phyloP scores from a whole-genome alignment of 2,329 filamentous ascomycete genomes.

The Nemania abortiva region DNA sequence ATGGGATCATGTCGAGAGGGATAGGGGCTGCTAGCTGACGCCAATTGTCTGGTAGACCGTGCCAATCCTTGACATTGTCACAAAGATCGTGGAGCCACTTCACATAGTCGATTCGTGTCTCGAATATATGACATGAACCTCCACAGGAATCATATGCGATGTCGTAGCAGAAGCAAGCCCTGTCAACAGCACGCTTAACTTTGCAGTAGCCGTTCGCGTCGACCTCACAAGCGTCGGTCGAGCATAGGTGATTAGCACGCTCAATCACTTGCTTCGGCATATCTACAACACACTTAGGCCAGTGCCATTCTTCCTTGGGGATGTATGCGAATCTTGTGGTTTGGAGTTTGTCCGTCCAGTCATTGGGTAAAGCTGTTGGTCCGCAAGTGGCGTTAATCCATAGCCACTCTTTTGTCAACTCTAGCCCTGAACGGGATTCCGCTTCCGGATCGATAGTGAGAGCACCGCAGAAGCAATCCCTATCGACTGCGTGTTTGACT shows the following conservation, averaged over 20 bases:
- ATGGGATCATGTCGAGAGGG: conserved; percentile 18
- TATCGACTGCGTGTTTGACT: conserved; percentile 24
- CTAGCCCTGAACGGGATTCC: conserved; percentile 17
- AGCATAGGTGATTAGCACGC: conserved; percentile 9
- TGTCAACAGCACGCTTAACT: conserved; percentile 25
- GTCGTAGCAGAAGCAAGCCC: conserved; percentile 27
- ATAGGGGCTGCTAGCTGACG: conserved; percentile 21
- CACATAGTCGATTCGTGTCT: conserved; percentile 29
- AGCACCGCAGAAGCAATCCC: conserved; percentile 26
- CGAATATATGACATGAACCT: conserved; percentile 27
- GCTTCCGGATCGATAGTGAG: conserved; percentile 10
- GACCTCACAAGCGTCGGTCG: conserved; percentile 27
- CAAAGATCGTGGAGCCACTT: conserved; percentile 26
- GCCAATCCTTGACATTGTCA: conserved; percentile 24
- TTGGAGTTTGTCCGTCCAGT: conserved; percentile 25
- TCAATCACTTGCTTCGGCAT: conserved; percentile 21
- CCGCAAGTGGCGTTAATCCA: conserved; percentile 30
- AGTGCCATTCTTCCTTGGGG: conserved; percentile 20
- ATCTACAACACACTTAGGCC: conserved; percentile 17
- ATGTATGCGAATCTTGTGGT: conserved; percentile 16
- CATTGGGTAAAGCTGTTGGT: conserved; percentile 14
- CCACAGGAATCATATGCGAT: conserved; percentile 27
- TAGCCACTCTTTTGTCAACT: conserved; percentile 27
- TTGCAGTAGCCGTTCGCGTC: conserved; percentile 24
- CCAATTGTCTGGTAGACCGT: conserved; percentile 27